These are phyloP conservation scores for Populus nigra DNA, from an alignment of 345 rosid species.

Conservation along the genomic window DNA sequence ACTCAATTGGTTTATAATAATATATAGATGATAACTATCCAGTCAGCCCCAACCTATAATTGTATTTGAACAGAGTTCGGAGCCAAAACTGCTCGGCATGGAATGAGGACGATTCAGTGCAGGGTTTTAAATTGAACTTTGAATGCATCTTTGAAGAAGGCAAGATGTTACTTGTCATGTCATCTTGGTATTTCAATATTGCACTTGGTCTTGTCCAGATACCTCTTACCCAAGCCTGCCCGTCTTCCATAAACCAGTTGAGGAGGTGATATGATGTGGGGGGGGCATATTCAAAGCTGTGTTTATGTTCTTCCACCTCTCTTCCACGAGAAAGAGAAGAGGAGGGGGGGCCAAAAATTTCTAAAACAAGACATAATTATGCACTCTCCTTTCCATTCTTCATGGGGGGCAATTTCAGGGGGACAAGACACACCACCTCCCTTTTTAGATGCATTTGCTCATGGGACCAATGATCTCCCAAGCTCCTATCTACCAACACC, in stretches of 20 bases:
- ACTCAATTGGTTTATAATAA: not conserved
- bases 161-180: not conserved
- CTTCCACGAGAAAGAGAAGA: slow-evolving; percentile 16
- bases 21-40: not conserved
- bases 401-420: slow-evolving; percentile 32
- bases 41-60: not conserved
- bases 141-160: not conserved
- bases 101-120: not conserved
- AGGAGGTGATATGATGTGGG: slow-evolving; percentile 23
- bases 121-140: not conserved
- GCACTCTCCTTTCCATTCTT: slow-evolving; percentile 33
- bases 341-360: slow-evolving; percentile 21
- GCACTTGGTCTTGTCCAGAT: slow-evolving; percentile 24
- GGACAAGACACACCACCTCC: slow-evolving; percentile 37
- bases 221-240: slow-evolving; percentile 31
- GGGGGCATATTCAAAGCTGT: slow-evolving; percentile 31
- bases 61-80: not conserved
- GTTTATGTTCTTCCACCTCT: slow-evolving; percentile 24
- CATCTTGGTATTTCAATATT: not conserved
- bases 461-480: slow-evolving; percentile 25
- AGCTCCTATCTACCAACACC: slow-evolving; percentile 28
- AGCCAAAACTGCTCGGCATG: not conserved
- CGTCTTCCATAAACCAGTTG: slow-evolving; percentile 7
- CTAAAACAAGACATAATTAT: slow-evolving; percentile 35
- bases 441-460: slow-evolving; percentile 36